phyloP scores from a whole-genome alignment of 2,329 filamentous ascomycete species.

The Cercospora brassicicola region DNA sequence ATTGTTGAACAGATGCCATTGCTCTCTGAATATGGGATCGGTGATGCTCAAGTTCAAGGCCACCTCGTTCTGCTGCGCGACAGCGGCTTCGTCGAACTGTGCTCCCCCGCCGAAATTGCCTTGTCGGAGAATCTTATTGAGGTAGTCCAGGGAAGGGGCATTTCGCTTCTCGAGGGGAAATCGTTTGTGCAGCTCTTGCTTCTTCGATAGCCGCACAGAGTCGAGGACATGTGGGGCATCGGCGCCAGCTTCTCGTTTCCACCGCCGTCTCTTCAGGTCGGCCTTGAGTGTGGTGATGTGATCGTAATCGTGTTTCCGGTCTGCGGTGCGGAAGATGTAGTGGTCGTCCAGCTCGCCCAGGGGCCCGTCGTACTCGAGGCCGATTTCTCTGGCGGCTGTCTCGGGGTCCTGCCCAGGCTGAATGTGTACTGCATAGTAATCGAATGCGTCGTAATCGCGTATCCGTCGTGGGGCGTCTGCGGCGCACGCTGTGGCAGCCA shows the following conservation, averaged over 20 bases:
- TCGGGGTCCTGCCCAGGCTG: constrained; percentile 64
- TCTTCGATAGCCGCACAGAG: constrained; percentile 73
- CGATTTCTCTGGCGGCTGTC: constrained; percentile 69
- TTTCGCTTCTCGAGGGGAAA: constrained; percentile 59
- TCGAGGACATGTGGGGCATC: constrained; percentile 62
- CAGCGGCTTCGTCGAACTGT: constrained; percentile 40
- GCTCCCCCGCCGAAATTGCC: constrained; percentile 1
- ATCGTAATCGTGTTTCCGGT: constrained; percentile 57
- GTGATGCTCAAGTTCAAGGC: constrained; percentile 69
- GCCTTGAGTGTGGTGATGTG: constrained; percentile 50
- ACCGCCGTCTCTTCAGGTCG: constrained; percentile 58
- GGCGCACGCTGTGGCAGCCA: constrained; percentile 11
- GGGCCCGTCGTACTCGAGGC: constrained; percentile 75
- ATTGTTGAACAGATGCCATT: constrained; percentile 93
- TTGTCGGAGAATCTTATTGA: constrained; percentile 7
- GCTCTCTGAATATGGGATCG: constrained; percentile 88
- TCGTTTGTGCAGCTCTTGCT: constrained; percentile 65
- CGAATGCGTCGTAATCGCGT: constrained; percentile 66
- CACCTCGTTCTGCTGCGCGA: constrained; percentile 61
- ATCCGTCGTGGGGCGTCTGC: constrained; percentile 15
- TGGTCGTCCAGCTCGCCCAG: constrained; percentile 77
- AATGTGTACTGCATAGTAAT: constrained; percentile 93
- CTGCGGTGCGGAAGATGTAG: constrained; percentile 76
- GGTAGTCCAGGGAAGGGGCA: constrained; percentile 30
- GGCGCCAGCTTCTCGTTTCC: constrained; percentile 59